Base-by-base conservation (phyloP, 257 asterid genomes). In the Oldenlandia corymbosa region DNA sequence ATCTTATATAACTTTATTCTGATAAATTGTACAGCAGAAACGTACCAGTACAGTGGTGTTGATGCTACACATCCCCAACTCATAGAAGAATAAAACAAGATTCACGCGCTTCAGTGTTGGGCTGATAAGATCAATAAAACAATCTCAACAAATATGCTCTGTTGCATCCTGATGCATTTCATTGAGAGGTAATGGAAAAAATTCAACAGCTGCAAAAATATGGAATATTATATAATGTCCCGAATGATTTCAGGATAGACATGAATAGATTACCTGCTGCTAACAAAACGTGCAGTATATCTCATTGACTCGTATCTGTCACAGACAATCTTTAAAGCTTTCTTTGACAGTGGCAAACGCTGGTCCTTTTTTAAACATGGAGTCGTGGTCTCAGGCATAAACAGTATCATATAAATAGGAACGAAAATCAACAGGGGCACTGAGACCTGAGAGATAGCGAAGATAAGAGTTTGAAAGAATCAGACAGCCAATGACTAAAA, bases 21-120 rank as follows among this genome's bases (percentile, higher is more conserved):
- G n/a, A n/a, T n/a, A n/a, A n/a, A n/a, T n/a, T n/a, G n/a, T n/a
- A n/a, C n/a, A n/a, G n/a, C 20, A 32, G 77, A 65, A 54, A 51
- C 78, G 17, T 87, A 91, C 98, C 95, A 91, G 75, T 41, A 91
- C 74, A 62, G 84, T 86, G n/a, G 81, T 68, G 83, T 88, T 81
- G 77, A 91, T 84, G 46, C 96, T 96, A 26, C 95, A 83, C 84
- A 87, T 85, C 31, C 98, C 98, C 89, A 91, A 58, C 63, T 91
- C 95, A 41, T 88, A 86, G 87, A 91, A 91, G 95, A 91, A 91
- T 62, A 87, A 79, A 61, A 86, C 76, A 9, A 89, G 84, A 68
- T 88, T 80, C 64, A 91, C 80, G 70, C 81, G 70, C 77, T 83
- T 91, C 68, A 91, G 82, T 17, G 88, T 78, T 56, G 85, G 79